These are phyloP conservation scores for Neopestalotiopsis sp. DNA, from an alignment of 2,329 filamentous ascomycete species.

Conservation along the genomic window DNA sequence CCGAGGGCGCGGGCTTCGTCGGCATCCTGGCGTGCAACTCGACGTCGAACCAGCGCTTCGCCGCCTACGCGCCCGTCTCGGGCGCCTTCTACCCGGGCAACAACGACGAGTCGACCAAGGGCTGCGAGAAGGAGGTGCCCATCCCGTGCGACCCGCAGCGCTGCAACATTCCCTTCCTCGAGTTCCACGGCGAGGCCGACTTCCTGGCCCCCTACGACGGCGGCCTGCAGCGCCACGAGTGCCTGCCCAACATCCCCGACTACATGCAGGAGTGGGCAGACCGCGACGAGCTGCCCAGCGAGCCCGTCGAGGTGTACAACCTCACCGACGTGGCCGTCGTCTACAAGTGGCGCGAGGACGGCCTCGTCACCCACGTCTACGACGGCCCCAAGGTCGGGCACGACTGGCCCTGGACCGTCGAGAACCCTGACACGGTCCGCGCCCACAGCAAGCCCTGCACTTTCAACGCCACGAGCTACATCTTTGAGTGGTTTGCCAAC, in stretches of 20 bases:
- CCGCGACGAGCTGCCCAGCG: conserved; percentile 16
- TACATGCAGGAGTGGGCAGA: conserved; percentile 28
- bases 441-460: conserved; percentile 5
- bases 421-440: conserved; percentile 8
- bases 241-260: conserved; percentile 28
- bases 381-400: conserved; percentile 15
- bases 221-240: conserved; percentile 27
- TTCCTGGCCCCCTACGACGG: conserved; percentile 44
- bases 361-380: conserved; percentile 13
- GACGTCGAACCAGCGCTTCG: conserved; percentile 44
- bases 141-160: conserved; percentile 33
- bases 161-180: conserved; percentile 42
- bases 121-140: neutral
- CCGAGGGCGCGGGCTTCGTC: conserved; percentile 58
- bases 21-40: conserved; percentile 46
- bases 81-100: conserved; percentile 48
- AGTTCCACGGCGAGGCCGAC: conserved; percentile 49
- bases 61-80: conserved; percentile 54
- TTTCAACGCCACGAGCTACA: conserved; percentile 13
- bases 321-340: neutral
- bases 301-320: conserved; percentile 4
- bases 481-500: conserved; percentile 13
- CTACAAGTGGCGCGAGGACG: conserved; percentile 12
- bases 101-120: conserved; percentile 24
- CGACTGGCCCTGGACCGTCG: conserved; percentile 17